Conservation (phyloP, 2,329 filamentous ascomycete species). For the Leptographium wingfieldii region DNA sequence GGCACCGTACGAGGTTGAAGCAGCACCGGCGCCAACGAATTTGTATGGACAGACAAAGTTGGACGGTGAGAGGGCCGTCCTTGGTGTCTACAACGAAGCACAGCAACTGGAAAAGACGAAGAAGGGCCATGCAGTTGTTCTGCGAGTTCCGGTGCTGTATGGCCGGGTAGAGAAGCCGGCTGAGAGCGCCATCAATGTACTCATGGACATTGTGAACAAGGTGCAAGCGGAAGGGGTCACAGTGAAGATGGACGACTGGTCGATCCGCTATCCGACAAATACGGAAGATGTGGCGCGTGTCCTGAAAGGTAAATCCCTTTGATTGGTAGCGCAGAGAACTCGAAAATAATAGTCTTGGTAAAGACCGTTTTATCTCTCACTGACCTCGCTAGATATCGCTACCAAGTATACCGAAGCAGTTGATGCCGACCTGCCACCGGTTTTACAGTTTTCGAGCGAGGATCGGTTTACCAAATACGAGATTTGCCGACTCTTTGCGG, state of each 20-base stretch:
- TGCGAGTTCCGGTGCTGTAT: constrained; percentile 77
- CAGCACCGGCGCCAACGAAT: constrained; percentile 58
- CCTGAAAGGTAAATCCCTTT: constrained; percentile 1
- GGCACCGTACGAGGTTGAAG: constrained; percentile 63
- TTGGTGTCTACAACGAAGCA: constrained; percentile 43
- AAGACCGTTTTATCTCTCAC: background rate
- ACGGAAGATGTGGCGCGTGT: constrained; percentile 78
- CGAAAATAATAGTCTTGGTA: background rate
- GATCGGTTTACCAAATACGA: constrained; percentile 82
- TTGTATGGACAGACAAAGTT: constrained; percentile 54
- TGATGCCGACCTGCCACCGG: constrained; percentile 44
- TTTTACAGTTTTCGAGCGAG: constrained; percentile 79
- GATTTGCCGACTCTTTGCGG: constrained; percentile 65
- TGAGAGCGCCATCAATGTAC: constrained; percentile 73
- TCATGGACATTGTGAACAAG: constrained; percentile 67
- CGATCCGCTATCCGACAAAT: constrained; percentile 74
- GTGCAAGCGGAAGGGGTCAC: constrained; percentile 49
- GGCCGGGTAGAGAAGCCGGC: constrained; percentile 56
- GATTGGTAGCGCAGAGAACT: background rate
- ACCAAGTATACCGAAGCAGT: constrained; percentile 50
- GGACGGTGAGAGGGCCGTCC: constrained; percentile 49
- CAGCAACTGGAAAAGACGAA: constrained; percentile 10
- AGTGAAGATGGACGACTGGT: constrained; percentile 78
- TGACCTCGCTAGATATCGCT: constrained; percentile 44
- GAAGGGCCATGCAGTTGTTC: constrained; percentile 50